Percentiles rank a stretch among this genome's conserved stretches.
Evolutionary conservation across 192 early-diverging fungal species (phyloP).

Genomic region (Linnemannia hyalina): DNA sequence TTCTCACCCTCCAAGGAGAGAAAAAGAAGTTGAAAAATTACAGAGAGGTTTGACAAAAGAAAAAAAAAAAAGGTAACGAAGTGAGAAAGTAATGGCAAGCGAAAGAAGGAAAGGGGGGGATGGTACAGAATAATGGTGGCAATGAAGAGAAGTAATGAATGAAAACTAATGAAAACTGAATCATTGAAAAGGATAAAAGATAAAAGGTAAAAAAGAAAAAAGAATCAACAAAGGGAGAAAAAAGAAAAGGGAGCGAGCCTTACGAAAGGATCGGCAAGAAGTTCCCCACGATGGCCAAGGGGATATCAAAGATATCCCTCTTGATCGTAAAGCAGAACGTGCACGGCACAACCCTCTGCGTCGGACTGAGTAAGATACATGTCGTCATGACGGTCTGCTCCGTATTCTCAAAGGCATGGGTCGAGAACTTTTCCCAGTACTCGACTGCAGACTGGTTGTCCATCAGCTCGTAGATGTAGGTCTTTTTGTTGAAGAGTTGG

Average conservation of each 20-base stretch:
- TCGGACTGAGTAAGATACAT: conserved; percentile 85
- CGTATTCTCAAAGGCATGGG: conserved; percentile 94
- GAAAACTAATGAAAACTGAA: neutral
- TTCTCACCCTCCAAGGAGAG: neutral
- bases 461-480: conserved; percentile 94
- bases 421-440: conserved; percentile 96
- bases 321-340: conserved; percentile 98
- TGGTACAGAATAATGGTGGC: neutral
- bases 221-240: neutral
- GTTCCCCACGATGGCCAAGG: conserved; percentile 87
- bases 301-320: conserved; percentile 96
- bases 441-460: conserved; percentile 91
- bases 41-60: neutral
- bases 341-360: conserved; percentile 82
- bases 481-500: conserved; percentile 80
- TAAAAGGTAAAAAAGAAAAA: neutral
- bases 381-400: conserved; percentile 90
- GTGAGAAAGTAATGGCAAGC: neutral
- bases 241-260: neutral
- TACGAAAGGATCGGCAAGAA: conserved; percentile 51
- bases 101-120: neutral
- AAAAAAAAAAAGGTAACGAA: neutral
- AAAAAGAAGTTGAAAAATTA: neutral
- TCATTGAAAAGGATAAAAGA: conserved; percentile 1
- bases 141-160: neutral